Percentiles rank a stretch among this genome's conserved stretches.
These are phyloP conservation scores for Nemania serpens DNA, from an alignment of 2,329 filamentous ascomycete species.

Conservation along the genomic window DNA sequence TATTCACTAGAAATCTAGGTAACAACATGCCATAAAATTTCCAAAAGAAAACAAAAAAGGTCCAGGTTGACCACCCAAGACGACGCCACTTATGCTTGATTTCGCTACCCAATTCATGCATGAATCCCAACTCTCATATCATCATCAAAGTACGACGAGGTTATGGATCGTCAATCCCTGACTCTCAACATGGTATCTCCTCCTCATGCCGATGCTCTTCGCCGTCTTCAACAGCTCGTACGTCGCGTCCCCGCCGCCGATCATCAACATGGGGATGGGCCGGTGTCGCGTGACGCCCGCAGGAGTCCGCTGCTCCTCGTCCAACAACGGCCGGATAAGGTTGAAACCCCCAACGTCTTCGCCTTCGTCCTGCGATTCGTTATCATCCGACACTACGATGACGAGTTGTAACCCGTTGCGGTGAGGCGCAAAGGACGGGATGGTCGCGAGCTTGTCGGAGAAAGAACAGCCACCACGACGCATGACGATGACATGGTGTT, in stretches of 20 bases:
- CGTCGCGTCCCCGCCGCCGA: conserved; percentile 70
- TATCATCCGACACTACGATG: conserved; percentile 71
- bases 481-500: conserved; percentile 80
- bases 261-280: conserved; percentile 82
- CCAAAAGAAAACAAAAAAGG: neutral
- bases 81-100: conserved; percentile 27
- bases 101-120: conserved; percentile 19
- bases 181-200: conserved; percentile 80
- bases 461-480: conserved; percentile 85
- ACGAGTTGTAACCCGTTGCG: conserved; percentile 74
- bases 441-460: conserved; percentile 78
- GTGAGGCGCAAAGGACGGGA: conserved; percentile 75
- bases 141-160: conserved; percentile 65
- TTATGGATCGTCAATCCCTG: conserved; percentile 81
- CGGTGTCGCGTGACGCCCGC: conserved; percentile 70
- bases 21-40: neutral
- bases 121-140: conserved; percentile 1
- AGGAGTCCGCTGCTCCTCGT: conserved; percentile 72
- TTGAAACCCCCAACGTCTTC: conserved; percentile 39
- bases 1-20: neutral
- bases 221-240: conserved; percentile 67
- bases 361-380: conserved; percentile 44
- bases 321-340: conserved; percentile 69
- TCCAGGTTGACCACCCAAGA: neutral
- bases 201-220: conserved; percentile 73